Base-by-base conservation (phyloP, 2,329 filamentous ascomycete genomes). In the Nothomitra cinnamomea region DNA sequence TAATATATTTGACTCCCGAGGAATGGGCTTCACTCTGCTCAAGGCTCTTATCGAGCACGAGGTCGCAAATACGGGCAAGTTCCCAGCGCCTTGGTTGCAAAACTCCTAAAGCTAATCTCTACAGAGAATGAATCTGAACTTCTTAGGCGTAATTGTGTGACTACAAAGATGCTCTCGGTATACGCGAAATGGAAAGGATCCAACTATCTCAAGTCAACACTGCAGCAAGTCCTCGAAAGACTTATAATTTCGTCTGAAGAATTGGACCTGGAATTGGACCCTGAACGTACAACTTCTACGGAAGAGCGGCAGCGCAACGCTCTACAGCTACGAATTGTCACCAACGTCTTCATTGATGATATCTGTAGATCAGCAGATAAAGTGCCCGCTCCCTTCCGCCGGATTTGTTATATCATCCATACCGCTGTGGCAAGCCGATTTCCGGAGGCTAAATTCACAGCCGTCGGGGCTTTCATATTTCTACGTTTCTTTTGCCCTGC, bases 121-220 rank as follows among this genome's bases (percentile, higher is more conserved):
- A 35, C 54, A 73, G 81, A 84, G 62, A 83, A 80, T 53, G 81
- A 84, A 61, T 74, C 80, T 1, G 81, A 85, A 60, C 71, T 85
- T 21, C 65, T 85, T 10, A 73, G 81, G n/a, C 72, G 80, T 51
- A 82, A 81, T 32, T 83, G 79, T 58, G 80, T 85, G 1, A 78
- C 79, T n/a, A 84, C 81, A 1, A 85, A 84, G 62, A 82, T 84
- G 74, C 70, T 85, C 1, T 83, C 81, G 0, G 73, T 83, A 6
- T 85, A 83, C 59, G 80, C 80, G 3, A 84, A 82, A 61, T 85
- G 81, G 81, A 84, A 83, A 65, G 81, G 81, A 12, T 69, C 73
- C 15, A 64, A 71, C 2, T 85, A 85, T 61, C 71, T 85, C 36
- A 78, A 76, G 58, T 69, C 71, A 13, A 84, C 81, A 1, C 68